Evolutionary conservation across 2,329 filamentous ascomycete genomes (phyloP).

Genomic region (Verticillium dahliae): DNA sequence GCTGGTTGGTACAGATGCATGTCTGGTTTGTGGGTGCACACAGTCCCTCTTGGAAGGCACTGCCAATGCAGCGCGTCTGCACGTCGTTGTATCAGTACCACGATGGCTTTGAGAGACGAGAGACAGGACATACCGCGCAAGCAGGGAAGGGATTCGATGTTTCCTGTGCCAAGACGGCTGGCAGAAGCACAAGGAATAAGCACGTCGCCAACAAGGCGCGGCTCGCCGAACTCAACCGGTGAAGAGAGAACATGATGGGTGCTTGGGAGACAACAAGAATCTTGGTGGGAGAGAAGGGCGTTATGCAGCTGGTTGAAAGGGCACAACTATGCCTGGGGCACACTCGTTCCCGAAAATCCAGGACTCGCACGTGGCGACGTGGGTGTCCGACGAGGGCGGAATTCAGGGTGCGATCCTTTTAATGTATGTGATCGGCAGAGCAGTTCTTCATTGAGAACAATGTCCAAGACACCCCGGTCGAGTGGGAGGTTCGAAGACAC

Average conservation of each 20-base stretch:
- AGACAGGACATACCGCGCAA: not conserved
- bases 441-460: not conserved
- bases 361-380: not conserved
- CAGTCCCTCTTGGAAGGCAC: conserved; percentile 5
- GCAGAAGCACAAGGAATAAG: not conserved
- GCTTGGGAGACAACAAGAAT: not conserved
- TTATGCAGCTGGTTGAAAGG: not conserved
- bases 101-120: not conserved
- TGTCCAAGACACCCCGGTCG: not conserved
- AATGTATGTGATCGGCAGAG: not conserved
- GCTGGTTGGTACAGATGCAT: conserved; percentile 15
- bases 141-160: not conserved
- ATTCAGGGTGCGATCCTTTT: not conserved
- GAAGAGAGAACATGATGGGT: not conserved
- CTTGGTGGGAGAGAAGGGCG: not conserved
- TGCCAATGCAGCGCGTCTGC: conserved; percentile 8
- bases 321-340: not conserved
- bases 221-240: not conserved
- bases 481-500: not conserved
- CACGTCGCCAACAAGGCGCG: not conserved
- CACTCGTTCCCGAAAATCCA: not conserved
- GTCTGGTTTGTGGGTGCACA: conserved; percentile 14
- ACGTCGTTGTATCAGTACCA: not conserved
- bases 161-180: not conserved
- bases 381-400: not conserved